These are phyloP conservation scores for Debaryomycetaceae sp. DNA, from an alignment of 1,139 yeast genomes.

Conservation along the genomic window DNA sequence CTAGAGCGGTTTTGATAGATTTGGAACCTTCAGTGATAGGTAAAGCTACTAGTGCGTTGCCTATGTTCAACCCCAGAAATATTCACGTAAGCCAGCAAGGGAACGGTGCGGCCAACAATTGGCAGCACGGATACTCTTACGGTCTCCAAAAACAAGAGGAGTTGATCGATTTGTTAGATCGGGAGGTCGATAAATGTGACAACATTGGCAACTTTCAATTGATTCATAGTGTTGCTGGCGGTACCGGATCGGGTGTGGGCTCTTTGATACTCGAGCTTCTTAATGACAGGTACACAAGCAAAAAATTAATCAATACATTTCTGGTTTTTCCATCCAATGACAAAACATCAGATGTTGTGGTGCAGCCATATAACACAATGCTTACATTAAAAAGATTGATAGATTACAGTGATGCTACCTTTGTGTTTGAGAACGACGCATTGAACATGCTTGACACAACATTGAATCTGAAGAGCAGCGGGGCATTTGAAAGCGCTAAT, in stretches of 20 bases:
- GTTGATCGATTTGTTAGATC: constrained; percentile 75
- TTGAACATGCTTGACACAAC: constrained; percentile 62
- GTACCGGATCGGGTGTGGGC: constrained; percentile 96
- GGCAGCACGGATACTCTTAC: constrained; percentile 87
- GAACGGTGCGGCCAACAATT: constrained; percentile 91
- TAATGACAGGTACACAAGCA: constrained; percentile 74
- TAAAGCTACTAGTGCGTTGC: constrained; percentile 55
- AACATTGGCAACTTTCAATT: constrained; percentile 87
- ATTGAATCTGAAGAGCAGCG: constrained; percentile 29
- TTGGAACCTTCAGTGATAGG: constrained; percentile 87
- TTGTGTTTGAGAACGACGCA: constrained; percentile 90
- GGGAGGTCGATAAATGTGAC: constrained; percentile 90
- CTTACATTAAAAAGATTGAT: constrained; percentile 77
- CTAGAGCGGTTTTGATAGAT: constrained; percentile 81
- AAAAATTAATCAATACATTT: constrained; percentile 79
- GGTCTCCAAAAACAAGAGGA: constrained; percentile 71
- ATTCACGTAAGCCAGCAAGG: constrained; percentile 78
- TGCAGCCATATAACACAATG: constrained; percentile 91
- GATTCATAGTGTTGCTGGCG: constrained; percentile 97
- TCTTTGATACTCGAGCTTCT: constrained; percentile 74
- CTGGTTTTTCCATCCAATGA: constrained; percentile 83
- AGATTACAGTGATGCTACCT: constrained; percentile 79
- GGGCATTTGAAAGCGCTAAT: constrained; percentile 73
- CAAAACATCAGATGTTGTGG: constrained; percentile 86
- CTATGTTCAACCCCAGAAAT: constrained; percentile 82